Evolutionary conservation across 805 yeast species (phyloP).

Genomic region (Ogataea naganishii): DNA sequence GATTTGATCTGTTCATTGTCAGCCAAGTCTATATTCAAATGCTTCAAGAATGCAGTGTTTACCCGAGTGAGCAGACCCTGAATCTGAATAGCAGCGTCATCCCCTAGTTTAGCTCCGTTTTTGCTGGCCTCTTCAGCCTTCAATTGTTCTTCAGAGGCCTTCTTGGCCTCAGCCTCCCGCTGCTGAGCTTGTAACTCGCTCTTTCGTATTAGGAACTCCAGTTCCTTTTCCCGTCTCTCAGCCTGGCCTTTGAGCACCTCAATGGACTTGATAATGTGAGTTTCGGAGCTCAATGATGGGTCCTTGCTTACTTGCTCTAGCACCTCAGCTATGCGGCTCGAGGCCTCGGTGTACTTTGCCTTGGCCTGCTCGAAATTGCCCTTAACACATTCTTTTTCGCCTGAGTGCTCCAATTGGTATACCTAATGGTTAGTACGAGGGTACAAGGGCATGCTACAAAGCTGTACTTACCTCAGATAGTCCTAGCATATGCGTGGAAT

Average conservation of each 20-base stretch:
- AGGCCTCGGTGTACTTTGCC: constrained; percentile 27
- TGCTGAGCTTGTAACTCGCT: too few species aligned
- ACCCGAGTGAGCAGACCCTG: constrained; percentile 8
- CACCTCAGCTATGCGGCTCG: constrained; percentile 21
- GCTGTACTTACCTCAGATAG: constrained; percentile 20
- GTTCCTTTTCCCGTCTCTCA: constrained; percentile 12
- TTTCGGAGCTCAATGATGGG: neutral
- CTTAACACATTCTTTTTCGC: constrained; percentile 37
- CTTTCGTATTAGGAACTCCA: too few species aligned
- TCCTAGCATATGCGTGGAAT: too few species aligned
- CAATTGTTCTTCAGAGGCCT: constrained; percentile 3
- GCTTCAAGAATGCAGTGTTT: constrained; percentile 14
- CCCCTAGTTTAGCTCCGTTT: neutral
- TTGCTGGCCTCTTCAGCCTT: neutral
- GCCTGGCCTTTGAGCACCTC: constrained; percentile 16
- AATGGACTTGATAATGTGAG: too few species aligned
- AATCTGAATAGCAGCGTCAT: constrained; percentile 3
- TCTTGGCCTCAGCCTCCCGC: constrained; percentile 2
- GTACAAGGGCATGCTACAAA: too few species aligned
- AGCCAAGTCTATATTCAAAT: constrained; percentile 16
- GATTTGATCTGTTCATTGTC: constrained; percentile 9
- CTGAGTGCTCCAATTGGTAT: constrained; percentile 41
- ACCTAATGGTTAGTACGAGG: too few species aligned
- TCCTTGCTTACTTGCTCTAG: constrained; percentile 6
- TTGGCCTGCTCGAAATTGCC: constrained; percentile 35